Conservation (phyloP, 176 grass and related monocot species). For the Panicum miliaceum region DNA sequence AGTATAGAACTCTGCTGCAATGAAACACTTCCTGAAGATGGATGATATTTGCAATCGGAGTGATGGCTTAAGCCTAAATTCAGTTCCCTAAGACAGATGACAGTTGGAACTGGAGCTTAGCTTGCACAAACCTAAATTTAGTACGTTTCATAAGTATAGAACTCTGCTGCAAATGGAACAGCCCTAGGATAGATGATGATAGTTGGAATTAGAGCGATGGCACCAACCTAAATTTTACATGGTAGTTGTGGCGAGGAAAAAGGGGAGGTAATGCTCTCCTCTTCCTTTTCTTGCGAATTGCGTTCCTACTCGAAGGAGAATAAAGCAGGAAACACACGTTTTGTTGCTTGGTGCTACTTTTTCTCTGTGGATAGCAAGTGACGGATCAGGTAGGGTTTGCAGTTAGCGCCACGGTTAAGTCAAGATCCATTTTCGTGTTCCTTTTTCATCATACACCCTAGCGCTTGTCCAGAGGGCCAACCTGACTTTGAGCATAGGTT, state of each 20-base stretch:
- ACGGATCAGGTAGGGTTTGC: background rate
- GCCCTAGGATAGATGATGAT: background rate
- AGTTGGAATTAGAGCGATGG: background rate
- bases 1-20: slow-evolving; percentile 4
- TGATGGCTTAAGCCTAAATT: background rate
- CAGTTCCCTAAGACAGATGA: too few species aligned
- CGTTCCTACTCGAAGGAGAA: slow-evolving; percentile 23
- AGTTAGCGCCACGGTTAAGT: background rate
- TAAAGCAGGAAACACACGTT: background rate
- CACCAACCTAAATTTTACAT: background rate
- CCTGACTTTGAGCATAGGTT: background rate
- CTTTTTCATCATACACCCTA: background rate
- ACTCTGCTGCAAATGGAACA: background rate
- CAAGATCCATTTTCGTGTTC: background rate
- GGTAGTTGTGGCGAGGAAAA: background rate
- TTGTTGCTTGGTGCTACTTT: background rate
- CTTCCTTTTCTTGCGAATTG: background rate
- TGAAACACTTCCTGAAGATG: background rate
- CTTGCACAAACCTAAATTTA: background rate
- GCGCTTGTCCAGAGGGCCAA: background rate
- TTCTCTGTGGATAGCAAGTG: background rate
- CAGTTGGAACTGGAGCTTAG: too few species aligned
- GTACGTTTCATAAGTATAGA: slow-evolving; percentile 20
- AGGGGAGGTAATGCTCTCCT: background rate
- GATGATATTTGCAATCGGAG: background rate